Base-by-base conservation (phyloP, 139 green algal species). In the Nannochloris sp. region DNA sequence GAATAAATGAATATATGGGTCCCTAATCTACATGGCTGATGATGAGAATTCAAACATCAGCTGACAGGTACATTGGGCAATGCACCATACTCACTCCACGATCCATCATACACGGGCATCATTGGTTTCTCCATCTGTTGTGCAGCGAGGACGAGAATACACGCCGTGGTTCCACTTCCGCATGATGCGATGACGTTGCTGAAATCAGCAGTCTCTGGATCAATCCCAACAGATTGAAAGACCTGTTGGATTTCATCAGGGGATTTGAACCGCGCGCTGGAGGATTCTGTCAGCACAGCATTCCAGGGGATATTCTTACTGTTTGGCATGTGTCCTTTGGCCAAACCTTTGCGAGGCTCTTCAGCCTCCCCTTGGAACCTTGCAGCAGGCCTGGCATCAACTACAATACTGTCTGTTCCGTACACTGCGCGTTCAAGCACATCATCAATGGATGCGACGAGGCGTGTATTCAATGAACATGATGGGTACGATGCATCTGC, bases 21-120 rank as follows among this genome's bases (percentile, higher is more conserved):
- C 1, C 27, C 27, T 29, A 4, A 29, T 29, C 27, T 29, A 29
- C 27, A 4, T 29, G 27, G 4, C 27, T 29, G 27, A 29, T 29
- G 27, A 29, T 29, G 27, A 29, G 27, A 29, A 29, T 15, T 50
- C 16, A 57, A 31, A 40, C 55, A 27, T 27, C 24, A 27, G 2
- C 18, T 53, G 15, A 71, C 23, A 24, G 71, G 71, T 11, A 78
- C 65, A 21, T 82, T 79, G 1, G 74, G 50, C 18, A 72, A 51
- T 2, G 44, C 64, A 7, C 81, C 92, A 87, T 88, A 98, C 69
- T 98, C 91, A n/a, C 72, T 90, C 91, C 91, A 98, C 25, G 80
- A 91, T 11, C 91, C 92, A 70, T 97, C 92, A 64, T 97, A 98
- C 3, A 98, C 75, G 24, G 50, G n/a, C 46, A 53, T 53, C 46